Conservation (phyloP, 805 yeast genomes). For the Myxozyma geophila region DNA sequence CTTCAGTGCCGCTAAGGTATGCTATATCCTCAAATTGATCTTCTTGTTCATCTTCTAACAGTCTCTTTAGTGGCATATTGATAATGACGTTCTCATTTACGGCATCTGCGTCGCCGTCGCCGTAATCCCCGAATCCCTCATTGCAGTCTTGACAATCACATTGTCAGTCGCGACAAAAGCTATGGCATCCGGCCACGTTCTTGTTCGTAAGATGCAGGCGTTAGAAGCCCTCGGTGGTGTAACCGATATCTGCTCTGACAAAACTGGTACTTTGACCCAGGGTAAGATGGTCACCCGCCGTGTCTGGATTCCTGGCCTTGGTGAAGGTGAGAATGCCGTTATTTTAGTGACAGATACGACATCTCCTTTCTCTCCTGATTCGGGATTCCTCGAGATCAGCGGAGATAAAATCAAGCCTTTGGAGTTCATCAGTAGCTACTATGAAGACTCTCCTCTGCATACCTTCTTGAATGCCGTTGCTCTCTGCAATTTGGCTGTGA, state of each 20-base stretch:
- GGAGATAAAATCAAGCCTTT: constrained; percentile 13
- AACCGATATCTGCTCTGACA: constrained; percentile 79
- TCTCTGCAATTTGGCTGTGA: constrained; percentile 77
- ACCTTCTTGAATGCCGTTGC: constrained; percentile 70
- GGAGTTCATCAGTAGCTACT: not conserved
- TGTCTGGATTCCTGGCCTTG: constrained; percentile 62
- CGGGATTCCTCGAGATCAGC: constrained; percentile 25
- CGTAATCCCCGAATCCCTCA: constrained; percentile 81
- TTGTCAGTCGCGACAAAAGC: constrained; percentile 82
- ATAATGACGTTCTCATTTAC: constrained; percentile 81
- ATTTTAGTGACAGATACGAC: constrained; percentile 28
- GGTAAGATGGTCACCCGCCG: constrained; percentile 78
- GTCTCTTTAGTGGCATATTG: constrained; percentile 38
- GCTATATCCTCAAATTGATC: constrained; percentile 47
- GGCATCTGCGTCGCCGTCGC: constrained; percentile 85
- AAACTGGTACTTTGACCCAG: constrained; percentile 80
- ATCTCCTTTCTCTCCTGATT: constrained; percentile 30
- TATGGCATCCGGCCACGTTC: constrained; percentile 69
- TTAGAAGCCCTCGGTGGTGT: constrained; percentile 80
- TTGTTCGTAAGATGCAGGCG: constrained; percentile 76
- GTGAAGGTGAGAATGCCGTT: constrained; percentile 32
- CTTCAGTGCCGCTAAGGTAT: constrained; percentile 79
- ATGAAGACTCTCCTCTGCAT: constrained; percentile 6
- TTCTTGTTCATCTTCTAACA: not conserved
- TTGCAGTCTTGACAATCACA: constrained; percentile 78